Conservation (phyloP, 441 rosid genomes). For the Flueggea neowawraea region DNA sequence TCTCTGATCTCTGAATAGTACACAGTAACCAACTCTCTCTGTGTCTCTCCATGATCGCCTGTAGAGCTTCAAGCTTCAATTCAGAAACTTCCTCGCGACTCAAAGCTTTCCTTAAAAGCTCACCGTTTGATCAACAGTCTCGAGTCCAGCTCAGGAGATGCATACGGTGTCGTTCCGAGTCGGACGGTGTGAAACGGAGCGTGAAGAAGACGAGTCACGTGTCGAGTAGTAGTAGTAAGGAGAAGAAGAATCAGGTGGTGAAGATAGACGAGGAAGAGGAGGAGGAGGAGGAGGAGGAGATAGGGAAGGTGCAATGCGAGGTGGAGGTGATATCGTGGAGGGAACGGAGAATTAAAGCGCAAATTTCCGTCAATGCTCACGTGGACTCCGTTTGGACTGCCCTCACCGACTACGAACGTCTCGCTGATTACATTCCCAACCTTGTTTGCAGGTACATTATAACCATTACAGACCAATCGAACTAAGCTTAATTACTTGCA, state of each 20-base stretch:
- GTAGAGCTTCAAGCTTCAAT: constrained; percentile 25
- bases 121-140: neutral
- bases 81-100: constrained; percentile 6
- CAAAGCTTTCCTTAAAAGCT: neutral
- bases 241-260: neutral
- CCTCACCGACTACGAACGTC: constrained; percentile 93
- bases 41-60: constrained; percentile 24
- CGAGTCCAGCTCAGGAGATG: neutral
- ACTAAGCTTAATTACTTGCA: neutral
- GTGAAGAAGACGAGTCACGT: neutral
- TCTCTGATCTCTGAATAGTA: too few species aligned
- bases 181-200: neutral
- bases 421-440: constrained; percentile 93
- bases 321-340: constrained; percentile 94
- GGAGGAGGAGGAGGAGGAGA: constrained; percentile 39
- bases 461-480: neutral
- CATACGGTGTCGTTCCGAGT: neutral
- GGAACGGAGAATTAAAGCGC: constrained; percentile 76
- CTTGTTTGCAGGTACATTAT: constrained; percentile 70
- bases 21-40: too few species aligned
- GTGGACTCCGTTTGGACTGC: constrained; percentile 76
- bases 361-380: constrained; percentile 59
- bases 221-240: neutral
- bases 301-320: constrained; percentile 46
- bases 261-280: constrained; percentile 18